Evolutionary conservation across 257 asterid genomes (phyloP), one percentile per base, ranked within the genome.

Genomic region (Thymus quinquecostatus): DNA sequence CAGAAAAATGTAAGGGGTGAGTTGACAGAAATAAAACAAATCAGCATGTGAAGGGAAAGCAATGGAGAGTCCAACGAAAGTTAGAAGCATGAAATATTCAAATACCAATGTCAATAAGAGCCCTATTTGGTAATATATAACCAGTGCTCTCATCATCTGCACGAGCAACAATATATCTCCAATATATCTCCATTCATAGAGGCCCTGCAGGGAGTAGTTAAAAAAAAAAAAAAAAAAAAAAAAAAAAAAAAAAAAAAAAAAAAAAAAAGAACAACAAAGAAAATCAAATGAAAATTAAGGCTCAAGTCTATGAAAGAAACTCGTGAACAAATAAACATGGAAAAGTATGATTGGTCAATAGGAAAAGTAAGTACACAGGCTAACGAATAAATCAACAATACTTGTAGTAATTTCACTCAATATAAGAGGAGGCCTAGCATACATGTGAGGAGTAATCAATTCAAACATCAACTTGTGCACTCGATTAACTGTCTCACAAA

Each of bases 111-210:
- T 95, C 98, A 66, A 88, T 75, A 66, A 95, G 99, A 51, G 86
- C 85, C 81, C 89, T 86, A 76, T 95, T 95, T 3, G 99, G 99
- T 77, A 95, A 75, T 62, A 95, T 74, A 83, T 84, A 95, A 65
- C 99, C 99, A 59, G 99, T 95, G 86, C 99, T 95, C 86, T 95
- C 99, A 82, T 95, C 99, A 80, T 95, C 99, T 55, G 97, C 85
- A 56, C 99, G 99, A 71, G 98, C 99, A 70, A 95, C n/a, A n/a
- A n/a, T n/a, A n/a, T n/a, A n/a, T n/a, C n/a, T n/a, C n/a, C 92
- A 43, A 70, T 81, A 80, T 95, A 98, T 78, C 99, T 87, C 99
- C 98, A 95, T 77, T 84, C 97, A 79, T 77, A 90, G 33, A 95
- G 91, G 54, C 98, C 99, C 98, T 92, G 60, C 40, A 81, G 57